A percentile compares a stretch with the other conserved stretches of the same genome.
phyloP scores from a whole-genome alignment of 306 rosid species.

The Oemleria cerasiformis region DNA sequence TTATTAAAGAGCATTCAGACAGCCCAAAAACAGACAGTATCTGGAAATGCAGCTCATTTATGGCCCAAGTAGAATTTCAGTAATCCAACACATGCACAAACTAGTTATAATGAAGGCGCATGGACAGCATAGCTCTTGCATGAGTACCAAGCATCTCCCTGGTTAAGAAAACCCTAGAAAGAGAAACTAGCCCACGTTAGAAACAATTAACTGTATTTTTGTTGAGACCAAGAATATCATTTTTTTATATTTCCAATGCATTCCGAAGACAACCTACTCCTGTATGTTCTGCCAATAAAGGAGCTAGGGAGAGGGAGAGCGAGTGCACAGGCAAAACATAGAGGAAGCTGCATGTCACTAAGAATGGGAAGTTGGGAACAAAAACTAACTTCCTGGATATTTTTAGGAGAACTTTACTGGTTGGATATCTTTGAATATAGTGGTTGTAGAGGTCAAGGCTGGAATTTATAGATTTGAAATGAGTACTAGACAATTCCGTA shows the following conservation, averaged over 20 bases:
- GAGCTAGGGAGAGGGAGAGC: neutral
- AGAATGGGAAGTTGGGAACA: neutral
- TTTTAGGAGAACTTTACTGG: neutral
- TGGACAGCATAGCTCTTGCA: neutral
- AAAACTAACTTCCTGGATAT: neutral
- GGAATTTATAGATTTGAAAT: neutral
- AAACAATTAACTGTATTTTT: neutral
- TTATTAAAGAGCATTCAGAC: neutral
- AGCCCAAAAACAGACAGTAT: neutral
- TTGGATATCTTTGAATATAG: neutral
- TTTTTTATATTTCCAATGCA: neutral
- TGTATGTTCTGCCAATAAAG: neutral
- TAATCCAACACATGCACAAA: neutral
- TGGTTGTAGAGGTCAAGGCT: neutral
- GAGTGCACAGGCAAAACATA: neutral
- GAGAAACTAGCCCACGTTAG: neutral
- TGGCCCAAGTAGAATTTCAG: neutral
- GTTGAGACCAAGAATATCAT: neutral
- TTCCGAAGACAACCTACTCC: neutral
- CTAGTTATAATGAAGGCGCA: neutral
- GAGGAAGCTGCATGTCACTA: neutral
- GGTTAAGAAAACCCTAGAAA: neutral
- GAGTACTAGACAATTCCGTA: neutral
- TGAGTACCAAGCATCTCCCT: neutral
- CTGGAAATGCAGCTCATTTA: neutral